Conservation (phyloP, 495 filamentous ascomycete genomes). For the Penicillium riverlandense region DNA sequence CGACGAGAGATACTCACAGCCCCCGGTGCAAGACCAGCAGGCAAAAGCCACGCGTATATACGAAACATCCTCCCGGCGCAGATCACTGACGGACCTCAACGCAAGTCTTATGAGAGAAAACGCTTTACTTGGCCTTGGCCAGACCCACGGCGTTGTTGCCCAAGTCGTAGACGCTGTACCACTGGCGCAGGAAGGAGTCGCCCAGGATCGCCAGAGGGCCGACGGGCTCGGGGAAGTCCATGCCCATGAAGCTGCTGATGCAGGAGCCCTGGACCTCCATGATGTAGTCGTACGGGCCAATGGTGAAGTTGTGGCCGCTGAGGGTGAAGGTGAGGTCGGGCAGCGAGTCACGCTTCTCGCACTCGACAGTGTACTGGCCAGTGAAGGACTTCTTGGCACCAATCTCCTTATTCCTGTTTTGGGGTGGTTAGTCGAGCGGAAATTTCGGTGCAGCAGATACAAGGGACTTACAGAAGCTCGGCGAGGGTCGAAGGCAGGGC, state of each 20-base stretch:
- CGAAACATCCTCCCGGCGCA: slow-evolving; percentile 7
- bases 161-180: slow-evolving; percentile 95
- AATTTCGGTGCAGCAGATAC: too few relatives aligned
- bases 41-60: slow-evolving; percentile 14
- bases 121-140: slow-evolving; percentile 65
- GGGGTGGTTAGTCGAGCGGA: too few relatives aligned
- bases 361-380: slow-evolving; percentile 93
- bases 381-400: slow-evolving; percentile 95
- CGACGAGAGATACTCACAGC: not conserved
- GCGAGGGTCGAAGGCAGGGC: slow-evolving; percentile 87
- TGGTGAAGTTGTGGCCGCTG: slow-evolving; percentile 82
- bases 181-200: slow-evolving; percentile 94
- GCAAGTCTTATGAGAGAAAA: too few relatives aligned
- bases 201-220: slow-evolving; percentile 94
- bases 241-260: slow-evolving; percentile 95
- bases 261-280: slow-evolving; percentile 92
- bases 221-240: slow-evolving; percentile 89
- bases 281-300: slow-evolving; percentile 86
- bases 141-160: slow-evolving; percentile 80
- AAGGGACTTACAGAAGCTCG: slow-evolving; percentile 67
- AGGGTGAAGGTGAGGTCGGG: slow-evolving; percentile 88
- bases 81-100: not conserved
- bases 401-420: slow-evolving; percentile 76
- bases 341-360: slow-evolving; percentile 69
- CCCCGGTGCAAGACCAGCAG: not conserved